Conservation (phyloP, 805 yeast species). For the Cyberlindnera saturnus region DNA sequence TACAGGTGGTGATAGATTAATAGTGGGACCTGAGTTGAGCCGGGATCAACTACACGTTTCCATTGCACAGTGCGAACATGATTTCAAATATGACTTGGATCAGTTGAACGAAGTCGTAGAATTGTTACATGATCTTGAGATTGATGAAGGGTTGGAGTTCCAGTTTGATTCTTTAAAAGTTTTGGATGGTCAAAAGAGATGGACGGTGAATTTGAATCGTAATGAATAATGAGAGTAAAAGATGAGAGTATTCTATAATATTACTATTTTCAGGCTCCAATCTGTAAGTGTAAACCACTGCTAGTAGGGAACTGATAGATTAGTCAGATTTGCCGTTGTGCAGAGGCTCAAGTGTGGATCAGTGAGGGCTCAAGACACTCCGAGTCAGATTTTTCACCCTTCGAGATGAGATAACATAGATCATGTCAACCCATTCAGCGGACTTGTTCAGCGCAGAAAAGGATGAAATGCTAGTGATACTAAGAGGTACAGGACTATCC, state of each 20-base stretch:
- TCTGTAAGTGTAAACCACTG: too few relatives aligned
- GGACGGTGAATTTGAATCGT: constrained; percentile 1
- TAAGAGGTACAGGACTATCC: constrained; percentile 3
- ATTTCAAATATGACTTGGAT: constrained; percentile 1
- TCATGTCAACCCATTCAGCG: too few relatives aligned
- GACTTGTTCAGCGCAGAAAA: too few relatives aligned
- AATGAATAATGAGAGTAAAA: not conserved
- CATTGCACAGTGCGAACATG: constrained; percentile 1
- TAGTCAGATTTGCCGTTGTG: too few relatives aligned
- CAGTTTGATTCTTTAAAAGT: constrained; percentile 10
- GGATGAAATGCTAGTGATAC: constrained; percentile 4
- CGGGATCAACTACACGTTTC: constrained; percentile 13
- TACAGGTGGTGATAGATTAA: not conserved
- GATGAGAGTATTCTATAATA: not conserved
- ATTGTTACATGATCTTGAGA: constrained; percentile 7
- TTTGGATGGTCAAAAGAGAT: constrained; percentile 5
- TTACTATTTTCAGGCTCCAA: too few relatives aligned
- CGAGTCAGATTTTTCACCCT: too few relatives aligned
- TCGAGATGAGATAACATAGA: too few relatives aligned
- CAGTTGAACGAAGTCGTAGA: constrained; percentile 6
- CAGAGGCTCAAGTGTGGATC: too few relatives aligned
- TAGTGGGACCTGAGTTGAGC: constrained; percentile 4
- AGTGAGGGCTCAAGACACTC: too few relatives aligned
- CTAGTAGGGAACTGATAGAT: too few relatives aligned
- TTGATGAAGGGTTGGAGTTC: constrained; percentile 7